Evolutionary conservation across 768 basidiomycete genomes (phyloP), one percentile per base, ranked within the genome.

Genomic region (Phlebiopsis gigantea): DNA sequence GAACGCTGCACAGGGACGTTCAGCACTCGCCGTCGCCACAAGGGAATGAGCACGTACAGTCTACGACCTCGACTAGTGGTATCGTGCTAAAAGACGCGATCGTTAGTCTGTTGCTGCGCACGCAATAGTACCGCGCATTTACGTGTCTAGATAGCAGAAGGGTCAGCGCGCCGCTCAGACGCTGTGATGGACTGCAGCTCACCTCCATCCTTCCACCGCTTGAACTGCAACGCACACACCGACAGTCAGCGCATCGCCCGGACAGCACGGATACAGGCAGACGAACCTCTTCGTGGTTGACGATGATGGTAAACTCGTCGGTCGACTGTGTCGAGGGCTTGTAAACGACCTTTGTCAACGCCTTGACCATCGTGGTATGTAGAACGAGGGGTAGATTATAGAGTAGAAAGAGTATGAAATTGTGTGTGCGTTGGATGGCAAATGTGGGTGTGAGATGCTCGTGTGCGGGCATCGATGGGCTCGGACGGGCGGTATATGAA

Each of bases 141-240:
- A 90, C 88, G 76, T 87, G 80, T 88, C 88, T 88, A 64, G 39
- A 59, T 49, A 63, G 22, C 47, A 24, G 53, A 9, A 19, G 30
- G 64, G 45, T 68, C 62, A 50, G 44, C 45, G n/a, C 10, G 15
- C 29, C 2, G 46, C 31, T 26, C 46, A 17, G 25, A 39, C 26
- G 57, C 70, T 42, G 21, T 46, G 59, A 47, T 49, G 63, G 57
- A 63, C 50, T 57, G 19, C 46, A 24, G 48, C 80, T 73, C 60
- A 90, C 90, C 89, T 79, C 88, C 90, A 9, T 73, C 78, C 70
- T 83, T 87, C 88, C 88, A 93, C 69, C 83, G 87, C 74, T 82
- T 82, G 70, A 73, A 88, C 90, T 90, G 61, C 34, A 10, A 39
- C 12, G 34, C 12, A 39, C 34, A 39, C 34, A 9, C 34, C 34